These are phyloP conservation scores for Waltergamsia citrina DNA, from an alignment of 2,329 filamentous ascomycete species.

Conservation along the genomic window DNA sequence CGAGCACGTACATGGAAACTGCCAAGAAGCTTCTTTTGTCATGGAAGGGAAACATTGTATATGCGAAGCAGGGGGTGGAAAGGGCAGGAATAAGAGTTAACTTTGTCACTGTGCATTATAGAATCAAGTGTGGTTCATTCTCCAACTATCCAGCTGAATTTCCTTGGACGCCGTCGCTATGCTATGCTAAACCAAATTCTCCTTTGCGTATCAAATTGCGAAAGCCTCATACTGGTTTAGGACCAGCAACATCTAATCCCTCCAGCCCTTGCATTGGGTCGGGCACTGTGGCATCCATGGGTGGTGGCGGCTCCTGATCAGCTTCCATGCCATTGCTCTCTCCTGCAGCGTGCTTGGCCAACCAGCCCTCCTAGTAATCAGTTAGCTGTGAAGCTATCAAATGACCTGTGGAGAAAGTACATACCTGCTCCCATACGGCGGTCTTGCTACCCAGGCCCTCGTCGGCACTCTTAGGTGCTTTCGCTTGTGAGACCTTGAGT, in stretches of 20 bases:
- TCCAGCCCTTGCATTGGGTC: conserved; percentile 97
- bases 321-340: conserved; percentile 59
- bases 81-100: neutral
- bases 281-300: conserved; percentile 42
- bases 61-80: conserved; percentile 8
- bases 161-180: conserved; percentile 37
- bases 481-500: conserved; percentile 86
- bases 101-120: conserved; percentile 5
- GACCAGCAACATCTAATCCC: conserved; percentile 87
- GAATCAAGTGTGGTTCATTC: conserved; percentile 9
- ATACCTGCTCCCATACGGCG: conserved; percentile 93
- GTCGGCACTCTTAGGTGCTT: conserved; percentile 78
- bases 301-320: conserved; percentile 23
- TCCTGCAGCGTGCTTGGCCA: conserved; percentile 79
- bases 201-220: conserved; percentile 6
- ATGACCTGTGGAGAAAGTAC: conserved; percentile 13
- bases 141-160: neutral
- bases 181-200: conserved; percentile 18
- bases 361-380: conserved; percentile 69
- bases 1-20: neutral
- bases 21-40: conserved; percentile 7
- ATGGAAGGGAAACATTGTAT: conserved; percentile 8
- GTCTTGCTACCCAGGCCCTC: conserved; percentile 88
- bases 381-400: neutral
- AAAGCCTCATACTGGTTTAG: conserved; percentile 57